Conservation (phyloP, 352 stramenopile species). For the Phytophthora uliginosa region DNA sequence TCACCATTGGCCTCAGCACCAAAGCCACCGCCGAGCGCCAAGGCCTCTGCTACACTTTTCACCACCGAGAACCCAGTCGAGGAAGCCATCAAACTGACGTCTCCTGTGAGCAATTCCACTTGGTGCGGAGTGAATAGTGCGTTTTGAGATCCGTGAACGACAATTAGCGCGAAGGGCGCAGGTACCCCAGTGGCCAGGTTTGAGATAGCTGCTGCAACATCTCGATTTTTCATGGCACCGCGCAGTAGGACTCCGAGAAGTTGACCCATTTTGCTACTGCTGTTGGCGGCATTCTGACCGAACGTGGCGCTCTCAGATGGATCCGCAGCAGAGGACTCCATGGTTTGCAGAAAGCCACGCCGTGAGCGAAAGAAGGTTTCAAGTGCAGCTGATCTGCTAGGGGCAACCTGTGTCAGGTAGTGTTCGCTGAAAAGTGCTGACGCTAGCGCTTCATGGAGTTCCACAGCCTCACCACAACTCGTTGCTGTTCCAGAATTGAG, state of each 20-base stretch:
- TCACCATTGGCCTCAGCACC: conserved; percentile 5
- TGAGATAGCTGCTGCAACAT: conserved; percentile 27
- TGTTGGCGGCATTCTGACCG: neutral
- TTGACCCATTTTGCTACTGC: conserved; percentile 28
- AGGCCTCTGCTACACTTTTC: conserved; percentile 22
- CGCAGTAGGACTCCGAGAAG: conserved; percentile 53
- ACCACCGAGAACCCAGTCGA: conserved; percentile 12
- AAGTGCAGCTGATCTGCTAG: conserved; percentile 52
- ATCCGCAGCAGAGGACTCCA: neutral
- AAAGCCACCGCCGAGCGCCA: conserved; percentile 8
- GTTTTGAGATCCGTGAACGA: conserved; percentile 74
- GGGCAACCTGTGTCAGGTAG: conserved; percentile 66
- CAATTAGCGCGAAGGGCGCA: conserved; percentile 55
- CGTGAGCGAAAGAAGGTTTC: conserved; percentile 65
- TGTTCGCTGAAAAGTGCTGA: conserved; percentile 65
- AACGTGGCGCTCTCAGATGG: neutral
- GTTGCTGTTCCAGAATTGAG: neutral
- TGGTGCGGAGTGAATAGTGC: conserved; percentile 49
- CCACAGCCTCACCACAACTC: conserved; percentile 27
- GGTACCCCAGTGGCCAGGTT: conserved; percentile 42
- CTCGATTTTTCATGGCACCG: conserved; percentile 55
- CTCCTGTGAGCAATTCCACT: conserved; percentile 36
- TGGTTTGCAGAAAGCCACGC: conserved; percentile 53
- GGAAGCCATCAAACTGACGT: neutral
- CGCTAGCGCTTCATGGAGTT: conserved; percentile 64